Conservation (phyloP, 495 filamentous ascomycete species). For the Penicillium soppii region DNA sequence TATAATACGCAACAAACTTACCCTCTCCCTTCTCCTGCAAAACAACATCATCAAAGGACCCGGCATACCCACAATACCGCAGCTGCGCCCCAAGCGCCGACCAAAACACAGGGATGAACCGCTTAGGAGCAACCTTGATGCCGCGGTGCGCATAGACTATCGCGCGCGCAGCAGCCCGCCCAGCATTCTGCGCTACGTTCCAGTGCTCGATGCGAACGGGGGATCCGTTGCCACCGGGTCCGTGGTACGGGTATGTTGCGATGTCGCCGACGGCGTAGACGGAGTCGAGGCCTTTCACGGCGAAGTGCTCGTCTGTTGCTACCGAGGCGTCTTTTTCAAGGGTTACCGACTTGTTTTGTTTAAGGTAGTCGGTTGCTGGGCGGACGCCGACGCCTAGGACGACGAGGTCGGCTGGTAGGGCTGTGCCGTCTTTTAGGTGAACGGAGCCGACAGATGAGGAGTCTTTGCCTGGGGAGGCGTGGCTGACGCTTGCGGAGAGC, state of each 20-base stretch:
- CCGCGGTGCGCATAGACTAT: conserved; percentile 56
- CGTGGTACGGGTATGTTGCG: conserved; percentile 90
- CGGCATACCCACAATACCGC: conserved; percentile 81
- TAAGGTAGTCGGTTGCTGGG: conserved; percentile 84
- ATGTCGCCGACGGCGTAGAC: conserved; percentile 97
- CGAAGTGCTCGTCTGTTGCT: conserved; percentile 72
- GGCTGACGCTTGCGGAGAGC: conserved; percentile 75
- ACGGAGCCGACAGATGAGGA: conserved; percentile 77
- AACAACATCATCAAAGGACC: conserved; percentile 82
- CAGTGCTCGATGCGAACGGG: conserved; percentile 88
- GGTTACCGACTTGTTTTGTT: conserved; percentile 60
- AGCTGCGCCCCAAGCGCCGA: conserved; percentile 85
- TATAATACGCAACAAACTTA: conserved; percentile 88
- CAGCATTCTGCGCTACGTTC: conserved; percentile 95
- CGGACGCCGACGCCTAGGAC: conserved; percentile 86
- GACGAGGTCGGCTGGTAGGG: conserved; percentile 82
- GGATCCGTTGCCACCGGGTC: conserved; percentile 65
- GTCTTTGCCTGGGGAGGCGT: conserved; percentile 63
- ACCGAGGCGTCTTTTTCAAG: conserved; percentile 82
- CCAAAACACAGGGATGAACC: conserved; percentile 95
- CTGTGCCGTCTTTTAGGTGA: conserved; percentile 80
- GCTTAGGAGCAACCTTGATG: conserved; percentile 59
- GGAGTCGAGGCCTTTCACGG: conserved; percentile 64
- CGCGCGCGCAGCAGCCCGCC: conserved; percentile 70
- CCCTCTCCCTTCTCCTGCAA: conserved; percentile 70